Percentiles rank a stretch among this genome's conserved stretches.
phyloP scores from a whole-genome alignment of 2,329 filamentous ascomycete species.

The Colletotrichum musicola region DNA sequence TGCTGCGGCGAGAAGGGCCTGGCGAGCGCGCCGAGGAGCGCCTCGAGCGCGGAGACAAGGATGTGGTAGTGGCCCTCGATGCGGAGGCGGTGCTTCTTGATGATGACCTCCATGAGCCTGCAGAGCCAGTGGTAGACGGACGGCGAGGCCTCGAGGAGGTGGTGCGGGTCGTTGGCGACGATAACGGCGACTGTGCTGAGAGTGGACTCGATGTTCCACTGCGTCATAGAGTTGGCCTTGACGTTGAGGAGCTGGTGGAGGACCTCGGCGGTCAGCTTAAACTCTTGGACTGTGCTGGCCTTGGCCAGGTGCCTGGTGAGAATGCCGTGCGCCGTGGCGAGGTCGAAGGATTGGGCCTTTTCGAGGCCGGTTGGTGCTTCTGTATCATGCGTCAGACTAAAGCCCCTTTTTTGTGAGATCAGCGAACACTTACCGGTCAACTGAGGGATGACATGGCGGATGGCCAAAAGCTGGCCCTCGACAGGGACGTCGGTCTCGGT shows the following conservation, averaged over 20 bases:
- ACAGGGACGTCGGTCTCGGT: constrained; percentile 2
- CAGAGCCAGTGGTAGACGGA: constrained; percentile 62
- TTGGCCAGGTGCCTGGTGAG: constrained; percentile 50
- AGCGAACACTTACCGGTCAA: constrained; percentile 51
- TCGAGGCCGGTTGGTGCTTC: constrained; percentile 30
- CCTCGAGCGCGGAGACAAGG: constrained; percentile 65
- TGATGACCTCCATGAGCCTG: constrained; percentile 66
- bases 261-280: constrained; percentile 55
- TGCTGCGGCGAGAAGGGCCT: constrained; percentile 46
- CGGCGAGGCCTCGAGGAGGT: constrained; percentile 46
- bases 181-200: constrained; percentile 58
- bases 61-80: constrained; percentile 73
- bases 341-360: constrained; percentile 48
- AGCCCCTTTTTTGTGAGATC: not conserved
- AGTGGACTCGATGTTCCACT: constrained; percentile 70
- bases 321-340: constrained; percentile 57
- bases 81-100: constrained; percentile 71
- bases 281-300: constrained; percentile 48
- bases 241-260: constrained; percentile 63
- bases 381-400: not conserved
- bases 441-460: constrained; percentile 56
- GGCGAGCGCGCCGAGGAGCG: constrained; percentile 68
- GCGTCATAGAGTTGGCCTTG: constrained; percentile 63
- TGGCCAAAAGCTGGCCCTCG: constrained; percentile 57
- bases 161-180: constrained; percentile 42